phyloP scores from a whole-genome alignment of 495 filamentous ascomycete genomes.

The Podospora comata region DNA sequence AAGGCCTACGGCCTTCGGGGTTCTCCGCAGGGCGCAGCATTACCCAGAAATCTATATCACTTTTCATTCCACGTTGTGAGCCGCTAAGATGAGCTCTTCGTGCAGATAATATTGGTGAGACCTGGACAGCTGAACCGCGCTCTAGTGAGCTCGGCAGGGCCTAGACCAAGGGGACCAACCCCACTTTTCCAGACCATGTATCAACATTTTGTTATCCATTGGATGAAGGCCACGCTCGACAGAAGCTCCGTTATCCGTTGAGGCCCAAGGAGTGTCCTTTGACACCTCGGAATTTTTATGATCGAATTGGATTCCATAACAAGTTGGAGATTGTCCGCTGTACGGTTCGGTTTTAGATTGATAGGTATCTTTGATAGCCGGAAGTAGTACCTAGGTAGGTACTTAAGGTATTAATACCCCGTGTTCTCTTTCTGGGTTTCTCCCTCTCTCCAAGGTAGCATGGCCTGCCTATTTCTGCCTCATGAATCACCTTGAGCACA shows the following conservation, averaged over 20 bases:
- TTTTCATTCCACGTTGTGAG: too few species aligned
- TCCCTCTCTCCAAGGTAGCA: too few species aligned
- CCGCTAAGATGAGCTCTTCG: too few species aligned
- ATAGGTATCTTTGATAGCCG: not conserved
- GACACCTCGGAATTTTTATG: not conserved
- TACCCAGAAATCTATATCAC: too few species aligned
- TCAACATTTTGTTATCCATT: not conserved
- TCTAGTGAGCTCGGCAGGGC: too few species aligned
- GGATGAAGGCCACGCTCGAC: not conserved
- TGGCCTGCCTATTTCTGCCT: too few species aligned
- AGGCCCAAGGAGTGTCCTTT: not conserved
- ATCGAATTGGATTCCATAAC: not conserved
- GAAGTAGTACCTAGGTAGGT: not conserved
- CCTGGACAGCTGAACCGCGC: too few species aligned
- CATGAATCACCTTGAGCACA: too few species aligned
- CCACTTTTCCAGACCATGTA: too few species aligned
- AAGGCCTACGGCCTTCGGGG: too few species aligned
- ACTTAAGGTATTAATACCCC: not conserved
- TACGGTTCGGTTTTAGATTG: not conserved
- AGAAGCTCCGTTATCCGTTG: not conserved
- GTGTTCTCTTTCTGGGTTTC: not conserved
- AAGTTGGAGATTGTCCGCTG: not conserved
- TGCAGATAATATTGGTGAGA: too few species aligned
- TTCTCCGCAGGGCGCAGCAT: too few species aligned
- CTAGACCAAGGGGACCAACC: not conserved